Base-by-base conservation (phyloP, 352 stramenopile species). In the Pythium folliculosum region DNA sequence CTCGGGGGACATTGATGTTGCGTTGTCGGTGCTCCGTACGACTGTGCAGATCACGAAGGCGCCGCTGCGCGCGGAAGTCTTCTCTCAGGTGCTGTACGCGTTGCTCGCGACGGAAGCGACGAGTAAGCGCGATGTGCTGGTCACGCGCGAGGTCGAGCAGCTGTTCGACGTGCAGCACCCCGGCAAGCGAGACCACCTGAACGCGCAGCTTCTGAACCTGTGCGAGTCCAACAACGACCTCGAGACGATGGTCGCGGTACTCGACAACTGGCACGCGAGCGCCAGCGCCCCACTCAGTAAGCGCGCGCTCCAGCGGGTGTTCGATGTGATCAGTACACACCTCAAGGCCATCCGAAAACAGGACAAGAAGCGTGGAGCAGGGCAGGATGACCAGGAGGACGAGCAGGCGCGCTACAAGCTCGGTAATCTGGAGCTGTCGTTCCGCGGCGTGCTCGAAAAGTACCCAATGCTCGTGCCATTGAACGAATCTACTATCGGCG, bases 171-270 rank as follows among this genome's bases (percentile, higher is more conserved):
- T 44, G 19, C 77, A 85, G 58, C 71, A 92, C 52, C 73, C 72
- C 19, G 56, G 64, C 6, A 25, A 80, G 49, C 78, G 78, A 47
- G 57, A 60, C 19, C 49, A 73, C 16, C 52, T 92, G 37, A 86
- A 88, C 57, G 70, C 83, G 13, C 72, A 90, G 44, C 65, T 92
- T 21, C 49, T 92, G n/a, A 89, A 90, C 51, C 71, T 90, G 22
- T 92, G 83, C 47, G 78, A 88, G 45, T 82, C 80, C 2, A 87
- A 86, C 52, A 69, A 87, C 37, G 81, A 92, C 27, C 63, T 92
- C 22, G 75, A 71, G 25, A 88, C 81, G 3, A 77, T 86, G 75
- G 48, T 92, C 4, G 72, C 80, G 38, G 85, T 80, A 35, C 58
- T 92, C 21, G 80, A 92, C 47, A 78, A 81, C 22, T 90, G 79